phyloP scores from a whole-genome alignment of 2,329 filamentous ascomycete species.

The Dothideomycetidae sp. region DNA sequence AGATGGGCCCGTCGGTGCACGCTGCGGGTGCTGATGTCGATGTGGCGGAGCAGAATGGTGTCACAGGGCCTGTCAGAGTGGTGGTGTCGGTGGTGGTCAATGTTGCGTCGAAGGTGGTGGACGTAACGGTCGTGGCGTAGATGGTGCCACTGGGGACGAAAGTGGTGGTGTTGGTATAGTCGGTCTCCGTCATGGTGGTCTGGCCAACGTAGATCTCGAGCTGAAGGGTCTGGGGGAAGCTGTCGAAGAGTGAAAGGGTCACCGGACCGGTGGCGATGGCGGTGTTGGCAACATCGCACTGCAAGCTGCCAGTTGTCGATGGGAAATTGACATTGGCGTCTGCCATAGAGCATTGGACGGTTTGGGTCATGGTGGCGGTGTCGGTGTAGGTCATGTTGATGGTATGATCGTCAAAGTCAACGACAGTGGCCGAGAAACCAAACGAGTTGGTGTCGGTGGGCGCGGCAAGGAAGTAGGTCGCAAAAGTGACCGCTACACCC shows the following conservation, averaged over 20 bases:
- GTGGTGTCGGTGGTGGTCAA: neutral
- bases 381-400: neutral
- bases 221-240: too few relatives aligned
- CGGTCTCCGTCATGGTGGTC: neutral
- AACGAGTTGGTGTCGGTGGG: neutral
- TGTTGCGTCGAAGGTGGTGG: neutral
- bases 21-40: neutral
- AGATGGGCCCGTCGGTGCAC: neutral
- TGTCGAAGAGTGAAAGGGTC: neutral
- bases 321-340: neutral
- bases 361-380: neutral
- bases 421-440: neutral
- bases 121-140: neutral
- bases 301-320: neutral
- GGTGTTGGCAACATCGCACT: neutral
- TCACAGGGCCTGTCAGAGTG: neutral
- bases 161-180: neutral
- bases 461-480: neutral
- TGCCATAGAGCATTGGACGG: neutral
- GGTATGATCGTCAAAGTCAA: neutral
- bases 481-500: neutral
- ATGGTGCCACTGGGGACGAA: neutral
- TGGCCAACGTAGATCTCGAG: neutral
- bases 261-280: neutral
- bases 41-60: neutral